Evolutionary conservation across 768 basidiomycete genomes (phyloP), one percentile per base, ranked within the genome.

Genomic region (Psilocybe subaeruginosa): DNA sequence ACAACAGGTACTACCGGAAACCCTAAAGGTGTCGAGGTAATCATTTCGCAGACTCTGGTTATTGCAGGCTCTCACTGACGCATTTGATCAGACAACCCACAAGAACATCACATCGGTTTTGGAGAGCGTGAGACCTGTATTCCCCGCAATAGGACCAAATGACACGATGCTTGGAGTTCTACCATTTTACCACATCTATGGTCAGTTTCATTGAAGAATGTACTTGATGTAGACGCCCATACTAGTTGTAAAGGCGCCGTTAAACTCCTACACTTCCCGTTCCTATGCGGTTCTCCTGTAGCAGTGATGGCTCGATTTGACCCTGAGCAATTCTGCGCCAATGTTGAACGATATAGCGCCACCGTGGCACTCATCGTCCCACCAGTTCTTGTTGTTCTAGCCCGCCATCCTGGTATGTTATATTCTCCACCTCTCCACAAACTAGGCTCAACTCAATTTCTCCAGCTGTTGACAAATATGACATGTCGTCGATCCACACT

Each of bases 301-400:
- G 78, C 87, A 23, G 76, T 93, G 50, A 82, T 90, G 70, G 73
- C 83, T 1, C 84, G 84, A 35, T 96, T 95, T 70, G 90, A 95
- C 64, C 89, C 91, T 0, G 76, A 77, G 0, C 71, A 76, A 54
- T 92, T 92, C 67, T 89, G 91, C 63, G 76, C 79, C 9, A 77
- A 83, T 52, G 83, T 97, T 50, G 80, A 88, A 63, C 81, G 78
- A 54, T 91, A 91, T 77, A 83, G 77, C 54, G 81, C 87, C 29
- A 88, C 89, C 0, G 60, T 77, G 1, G 61, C 83, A 0, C 74
- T 90, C 0, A 76, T 93, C 51, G 93, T 93, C 1, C 95, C 95
- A 1, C 94, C 95, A 0, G 86, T 97, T n/a, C 75, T 95, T 11
- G 86, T 97, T 12, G 81, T 86, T 1, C 78, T 97, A 45, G 76